Evolutionary conservation across 2,329 filamentous ascomycete genomes (phyloP).

Genomic region (Tolypocladium ovalisporum): DNA sequence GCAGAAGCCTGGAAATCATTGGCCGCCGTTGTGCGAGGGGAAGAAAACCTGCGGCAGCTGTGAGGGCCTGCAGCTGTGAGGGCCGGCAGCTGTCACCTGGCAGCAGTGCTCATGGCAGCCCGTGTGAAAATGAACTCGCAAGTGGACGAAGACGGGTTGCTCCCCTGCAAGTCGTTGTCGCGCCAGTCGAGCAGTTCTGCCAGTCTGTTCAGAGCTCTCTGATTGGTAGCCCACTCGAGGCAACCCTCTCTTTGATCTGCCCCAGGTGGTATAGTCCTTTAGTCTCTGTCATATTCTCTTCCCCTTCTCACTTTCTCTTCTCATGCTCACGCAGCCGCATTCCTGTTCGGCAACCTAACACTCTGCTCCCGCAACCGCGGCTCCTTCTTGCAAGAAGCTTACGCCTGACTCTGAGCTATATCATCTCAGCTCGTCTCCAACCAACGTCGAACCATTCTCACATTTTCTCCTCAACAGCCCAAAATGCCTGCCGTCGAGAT

Average conservation of each 20-base stretch:
- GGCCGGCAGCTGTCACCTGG: not conserved
- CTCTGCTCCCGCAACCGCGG: not conserved
- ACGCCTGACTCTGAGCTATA: not conserved
- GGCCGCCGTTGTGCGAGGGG: no score
- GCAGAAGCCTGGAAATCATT: no score
- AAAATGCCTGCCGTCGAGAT: slow-evolving; percentile 12
- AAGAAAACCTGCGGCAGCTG: no score
- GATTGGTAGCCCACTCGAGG: not conserved
- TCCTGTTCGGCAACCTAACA: not conserved
- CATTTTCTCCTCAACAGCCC: not conserved
- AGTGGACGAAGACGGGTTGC: no score
- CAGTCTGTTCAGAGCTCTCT: not conserved
- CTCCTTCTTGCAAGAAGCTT: not conserved
- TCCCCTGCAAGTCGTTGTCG: not conserved
- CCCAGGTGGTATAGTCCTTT: not conserved
- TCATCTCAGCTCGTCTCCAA: not conserved
- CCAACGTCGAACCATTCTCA: not conserved
- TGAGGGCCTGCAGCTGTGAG: not conserved
- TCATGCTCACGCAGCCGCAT: not conserved
- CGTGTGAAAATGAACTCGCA: no score
- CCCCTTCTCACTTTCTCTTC: not conserved
- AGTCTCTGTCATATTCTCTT: not conserved
- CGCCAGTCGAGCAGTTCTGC: not conserved
- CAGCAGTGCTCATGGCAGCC: not conserved
- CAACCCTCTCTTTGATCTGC: not conserved